Evolutionary conservation across 1,139 yeast genomes (phyloP).

Genomic region (Suhomyces atakaporum): DNA sequence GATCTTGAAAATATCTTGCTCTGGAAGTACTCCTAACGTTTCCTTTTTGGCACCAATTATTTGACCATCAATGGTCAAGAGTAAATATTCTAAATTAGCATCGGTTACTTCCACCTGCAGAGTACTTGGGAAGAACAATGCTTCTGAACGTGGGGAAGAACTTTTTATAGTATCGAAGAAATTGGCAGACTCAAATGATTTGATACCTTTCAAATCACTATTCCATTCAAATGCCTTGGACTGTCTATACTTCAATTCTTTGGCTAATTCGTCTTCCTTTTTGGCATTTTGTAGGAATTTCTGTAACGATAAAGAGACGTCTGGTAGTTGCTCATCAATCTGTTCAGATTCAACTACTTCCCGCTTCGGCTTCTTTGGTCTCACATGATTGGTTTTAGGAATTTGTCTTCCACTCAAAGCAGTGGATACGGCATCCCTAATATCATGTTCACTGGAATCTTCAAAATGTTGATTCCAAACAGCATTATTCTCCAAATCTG

Average conservation of each 20-base stretch:
- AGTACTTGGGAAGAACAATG: slow-evolving; percentile 10
- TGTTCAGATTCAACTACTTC: not conserved
- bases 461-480: slow-evolving; percentile 10
- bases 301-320: slow-evolving; percentile 24
- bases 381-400: not conserved
- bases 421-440: slow-evolving; percentile 26
- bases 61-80: slow-evolving; percentile 48
- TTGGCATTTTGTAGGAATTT: slow-evolving; percentile 48
- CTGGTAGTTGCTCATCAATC: slow-evolving; percentile 2
- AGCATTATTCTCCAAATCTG: slow-evolving; percentile 19
- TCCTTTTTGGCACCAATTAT: slow-evolving; percentile 38
- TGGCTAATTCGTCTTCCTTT: slow-evolving; percentile 34
- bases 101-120: not conserved
- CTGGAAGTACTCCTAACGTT: slow-evolving; percentile 40
- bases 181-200: slow-evolving; percentile 45
- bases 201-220: slow-evolving; percentile 30
- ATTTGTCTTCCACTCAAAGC: slow-evolving; percentile 19
- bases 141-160: not conserved
- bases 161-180: slow-evolving; percentile 46
- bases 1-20: slow-evolving; percentile 49
- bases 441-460: slow-evolving; percentile 17
- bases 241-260: slow-evolving; percentile 50
- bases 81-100: slow-evolving; percentile 38
- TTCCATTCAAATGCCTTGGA: slow-evolving; percentile 59
- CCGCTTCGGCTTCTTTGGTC: slow-evolving; percentile 3